Conservation (phyloP, 1,284 basidiomycete genomes). For the Amylostereum areolatum region DNA sequence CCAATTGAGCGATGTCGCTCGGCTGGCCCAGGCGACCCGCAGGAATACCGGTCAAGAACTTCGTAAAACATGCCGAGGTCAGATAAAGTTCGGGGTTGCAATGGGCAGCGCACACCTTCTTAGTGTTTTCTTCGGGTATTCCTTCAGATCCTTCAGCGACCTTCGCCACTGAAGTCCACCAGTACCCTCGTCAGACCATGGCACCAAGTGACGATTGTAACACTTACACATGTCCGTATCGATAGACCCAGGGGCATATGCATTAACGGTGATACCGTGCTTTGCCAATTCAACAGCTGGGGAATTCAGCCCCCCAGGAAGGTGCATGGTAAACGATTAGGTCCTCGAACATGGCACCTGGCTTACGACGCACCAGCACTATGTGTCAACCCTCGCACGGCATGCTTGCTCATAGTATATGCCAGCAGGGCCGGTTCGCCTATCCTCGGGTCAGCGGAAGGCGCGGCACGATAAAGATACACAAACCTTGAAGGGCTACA, state of each 20-base stretch:
- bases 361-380: not conserved
- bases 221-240: not conserved
- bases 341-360: not conserved
- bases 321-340: not conserved
- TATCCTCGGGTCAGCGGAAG: no score
- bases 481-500: conserved; percentile 15
- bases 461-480: not conserved
- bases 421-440: not conserved
- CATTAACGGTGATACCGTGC: conserved; percentile 26
- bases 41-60: not conserved
- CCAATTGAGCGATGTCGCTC: conserved; percentile 11
- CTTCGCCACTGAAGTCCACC: conserved; percentile 29
- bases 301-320: no score
- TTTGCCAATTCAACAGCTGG: conserved; percentile 21
- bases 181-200: conserved; percentile 26
- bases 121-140: conserved; percentile 12
- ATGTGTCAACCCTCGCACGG: no score
- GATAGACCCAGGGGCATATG: conserved; percentile 15
- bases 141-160: conserved; percentile 21
- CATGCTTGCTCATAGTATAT: no score
- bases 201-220: not conserved
- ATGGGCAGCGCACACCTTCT: conserved; percentile 1
- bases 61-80: not conserved
- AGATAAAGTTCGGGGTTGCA: not conserved
- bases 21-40: not conserved